Evolutionary conservation across 2,329 filamentous ascomycete genomes (phyloP).

Genomic region (Apiospora arundinis): DNA sequence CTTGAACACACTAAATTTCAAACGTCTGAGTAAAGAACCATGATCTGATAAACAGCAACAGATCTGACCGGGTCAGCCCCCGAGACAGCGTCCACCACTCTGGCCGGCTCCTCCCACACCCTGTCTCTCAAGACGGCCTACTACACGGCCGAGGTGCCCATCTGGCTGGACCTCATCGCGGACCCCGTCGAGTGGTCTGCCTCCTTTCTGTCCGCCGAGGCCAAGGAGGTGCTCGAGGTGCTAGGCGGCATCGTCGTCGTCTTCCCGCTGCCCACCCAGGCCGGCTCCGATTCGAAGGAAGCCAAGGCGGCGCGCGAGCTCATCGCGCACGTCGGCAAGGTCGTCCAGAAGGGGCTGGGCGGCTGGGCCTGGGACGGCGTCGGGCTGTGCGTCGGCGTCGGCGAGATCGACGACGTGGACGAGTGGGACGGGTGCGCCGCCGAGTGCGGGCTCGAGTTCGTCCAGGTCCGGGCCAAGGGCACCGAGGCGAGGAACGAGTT

Average conservation of each 20-base stretch:
- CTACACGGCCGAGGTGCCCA: conserved; percentile 65
- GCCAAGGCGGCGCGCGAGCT: conserved; percentile 45
- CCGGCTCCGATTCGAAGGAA: conserved; percentile 29
- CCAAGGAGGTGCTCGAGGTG: conserved; percentile 65
- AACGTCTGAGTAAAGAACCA: too few relatives aligned
- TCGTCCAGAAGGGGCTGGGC: conserved; percentile 63
- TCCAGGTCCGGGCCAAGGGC: conserved; percentile 54
- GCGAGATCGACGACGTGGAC: conserved; percentile 52
- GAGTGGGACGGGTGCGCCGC: conserved; percentile 68
- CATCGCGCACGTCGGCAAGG: conserved; percentile 58
- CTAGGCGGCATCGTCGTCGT: conserved; percentile 66
- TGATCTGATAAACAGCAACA: conserved; percentile 36
- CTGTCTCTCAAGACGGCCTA: conserved; percentile 64
- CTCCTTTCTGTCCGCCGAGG: conserved; percentile 66
- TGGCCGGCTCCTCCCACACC: conserved; percentile 66
- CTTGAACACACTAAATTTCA: too few relatives aligned
- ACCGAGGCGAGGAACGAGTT: conserved; percentile 59
- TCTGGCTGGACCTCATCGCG: conserved; percentile 71
- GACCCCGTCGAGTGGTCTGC: conserved; percentile 60
- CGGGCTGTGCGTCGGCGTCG: conserved; percentile 63
- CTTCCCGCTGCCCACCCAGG: conserved; percentile 49
- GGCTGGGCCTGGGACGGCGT: conserved; percentile 71
- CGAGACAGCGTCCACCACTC: conserved; percentile 45
- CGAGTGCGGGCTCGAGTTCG: conserved; percentile 66
- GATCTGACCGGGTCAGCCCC: conserved; percentile 59